Conservation (phyloP, 305 asterid species). For the Fraxinus platypoda region DNA sequence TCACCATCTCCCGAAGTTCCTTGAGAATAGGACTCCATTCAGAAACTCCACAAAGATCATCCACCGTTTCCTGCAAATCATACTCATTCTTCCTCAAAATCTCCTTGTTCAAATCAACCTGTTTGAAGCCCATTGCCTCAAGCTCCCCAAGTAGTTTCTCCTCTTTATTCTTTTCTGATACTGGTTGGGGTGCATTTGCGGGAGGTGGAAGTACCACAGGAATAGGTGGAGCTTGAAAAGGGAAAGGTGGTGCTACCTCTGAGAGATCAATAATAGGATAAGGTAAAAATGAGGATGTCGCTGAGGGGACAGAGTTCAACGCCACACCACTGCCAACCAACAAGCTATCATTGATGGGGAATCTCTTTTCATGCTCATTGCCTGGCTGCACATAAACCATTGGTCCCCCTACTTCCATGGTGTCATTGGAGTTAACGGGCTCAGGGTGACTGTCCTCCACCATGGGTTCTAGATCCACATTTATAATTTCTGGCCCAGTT, state of each 20-base stretch:
- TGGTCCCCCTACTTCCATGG: constrained; percentile 34
- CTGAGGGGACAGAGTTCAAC: constrained; percentile 21
- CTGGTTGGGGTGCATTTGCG: constrained; percentile 24
- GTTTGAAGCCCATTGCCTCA: constrained; percentile 71
- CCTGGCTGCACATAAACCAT: constrained; percentile 23
- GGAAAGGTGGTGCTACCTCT: constrained; percentile 25
- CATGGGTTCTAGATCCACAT: constrained; percentile 33
- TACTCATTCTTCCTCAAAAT: constrained; percentile 63
- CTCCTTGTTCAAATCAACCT: constrained; percentile 71
- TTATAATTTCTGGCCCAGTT: constrained; percentile 29
- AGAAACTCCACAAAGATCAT: constrained; percentile 61
- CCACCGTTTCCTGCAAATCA: constrained; percentile 59
- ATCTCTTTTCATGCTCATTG: constrained; percentile 61
- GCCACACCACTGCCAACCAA: constrained; percentile 54
- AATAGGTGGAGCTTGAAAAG: background rate
- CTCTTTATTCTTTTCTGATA: constrained; percentile 33
- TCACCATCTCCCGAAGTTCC: constrained; percentile 80
- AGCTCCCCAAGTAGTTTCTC: constrained; percentile 55
- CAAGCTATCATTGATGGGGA: constrained; percentile 72
- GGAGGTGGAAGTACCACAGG: constrained; percentile 15
- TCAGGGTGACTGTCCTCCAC: constrained; percentile 30
- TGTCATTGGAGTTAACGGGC: constrained; percentile 26
- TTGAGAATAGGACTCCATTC: constrained; percentile 79
- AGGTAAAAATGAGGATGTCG: constrained; percentile 31
- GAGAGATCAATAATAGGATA: constrained; percentile 55